Evolutionary conservation across 306 rosid species (phyloP).

Genomic region (Pyrus bretschneideri): DNA sequence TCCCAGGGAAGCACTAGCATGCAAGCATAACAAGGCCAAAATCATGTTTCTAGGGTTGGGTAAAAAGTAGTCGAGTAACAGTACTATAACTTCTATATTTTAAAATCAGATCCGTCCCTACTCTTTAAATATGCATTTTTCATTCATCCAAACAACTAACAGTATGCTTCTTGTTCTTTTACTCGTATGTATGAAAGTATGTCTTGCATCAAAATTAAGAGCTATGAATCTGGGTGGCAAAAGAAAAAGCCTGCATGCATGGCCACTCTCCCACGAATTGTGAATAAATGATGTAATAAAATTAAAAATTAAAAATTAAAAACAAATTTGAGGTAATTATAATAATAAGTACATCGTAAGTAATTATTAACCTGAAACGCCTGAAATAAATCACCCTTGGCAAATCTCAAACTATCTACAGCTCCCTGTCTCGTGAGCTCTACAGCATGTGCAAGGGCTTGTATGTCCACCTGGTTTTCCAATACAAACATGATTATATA

Average conservation of each 20-base stretch:
- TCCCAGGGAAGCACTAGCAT: background rate
- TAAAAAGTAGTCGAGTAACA: too few relatives aligned
- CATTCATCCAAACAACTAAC: background rate
- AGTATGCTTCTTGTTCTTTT: background rate
- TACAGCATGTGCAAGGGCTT: conserved; percentile 98
- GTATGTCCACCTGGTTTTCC: conserved; percentile 82
- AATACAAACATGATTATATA: conserved; percentile 22
- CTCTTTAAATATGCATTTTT: background rate
- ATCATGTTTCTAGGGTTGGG: background rate
- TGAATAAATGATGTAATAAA: background rate
- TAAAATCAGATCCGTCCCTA: background rate
- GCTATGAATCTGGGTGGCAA: background rate
- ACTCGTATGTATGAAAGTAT: background rate
- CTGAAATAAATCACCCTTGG: conserved; percentile 86
- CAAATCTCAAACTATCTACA: conserved; percentile 89
- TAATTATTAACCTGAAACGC: conserved; percentile 79
- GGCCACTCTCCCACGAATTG: background rate
- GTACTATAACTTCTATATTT: background rate
- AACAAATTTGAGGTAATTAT: background rate
- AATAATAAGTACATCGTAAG: background rate
- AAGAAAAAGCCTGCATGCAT: background rate
- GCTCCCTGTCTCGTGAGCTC: conserved; percentile 98
- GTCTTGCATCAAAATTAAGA: background rate
- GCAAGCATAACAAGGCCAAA: background rate
- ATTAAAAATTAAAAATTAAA: background rate